These are phyloP conservation scores for Russula vinacea DNA, from an alignment of 768 basidiomycete genomes.

Conservation along the genomic window DNA sequence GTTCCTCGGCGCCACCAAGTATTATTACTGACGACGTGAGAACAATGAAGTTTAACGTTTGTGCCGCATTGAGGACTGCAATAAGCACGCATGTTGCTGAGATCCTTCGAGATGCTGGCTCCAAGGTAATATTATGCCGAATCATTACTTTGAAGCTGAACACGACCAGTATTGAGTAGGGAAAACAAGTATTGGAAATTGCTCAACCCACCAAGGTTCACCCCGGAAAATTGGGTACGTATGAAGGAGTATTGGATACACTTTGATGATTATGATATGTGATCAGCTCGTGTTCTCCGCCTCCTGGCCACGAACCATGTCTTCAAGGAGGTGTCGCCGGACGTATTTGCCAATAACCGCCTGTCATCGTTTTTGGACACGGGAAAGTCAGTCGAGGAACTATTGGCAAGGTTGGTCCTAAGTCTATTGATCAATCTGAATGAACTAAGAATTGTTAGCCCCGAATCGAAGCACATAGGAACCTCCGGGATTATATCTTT, in stretches of 20 bases:
- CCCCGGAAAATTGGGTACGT: slow-evolving; percentile 27
- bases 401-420: slow-evolving; percentile 12
- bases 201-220: slow-evolving; percentile 34
- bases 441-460: slow-evolving; percentile 6
- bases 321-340: slow-evolving; percentile 33
- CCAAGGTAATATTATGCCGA: slow-evolving; percentile 6
- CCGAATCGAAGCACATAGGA: slow-evolving; percentile 13
- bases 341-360: slow-evolving; percentile 35
- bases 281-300: slow-evolving; percentile 33
- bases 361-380: slow-evolving; percentile 35
- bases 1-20: no score
- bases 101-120: slow-evolving; percentile 26
- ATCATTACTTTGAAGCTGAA: background rate
- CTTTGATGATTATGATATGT: background rate
- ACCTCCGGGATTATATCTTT: slow-evolving; percentile 18
- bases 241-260: background rate
- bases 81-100: slow-evolving; percentile 14
- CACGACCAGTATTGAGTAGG: slow-evolving; percentile 7
- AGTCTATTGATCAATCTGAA: background rate
- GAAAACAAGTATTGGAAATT: slow-evolving; percentile 39
- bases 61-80: background rate
- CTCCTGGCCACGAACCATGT: slow-evolving; percentile 35
- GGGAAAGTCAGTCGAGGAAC: slow-evolving; percentile 34
- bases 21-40: background rate
- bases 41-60: slow-evolving; percentile 10